Conservation (phyloP, 2,329 filamentous ascomycete genomes). For the Aspergillus novoparasiticus region DNA sequence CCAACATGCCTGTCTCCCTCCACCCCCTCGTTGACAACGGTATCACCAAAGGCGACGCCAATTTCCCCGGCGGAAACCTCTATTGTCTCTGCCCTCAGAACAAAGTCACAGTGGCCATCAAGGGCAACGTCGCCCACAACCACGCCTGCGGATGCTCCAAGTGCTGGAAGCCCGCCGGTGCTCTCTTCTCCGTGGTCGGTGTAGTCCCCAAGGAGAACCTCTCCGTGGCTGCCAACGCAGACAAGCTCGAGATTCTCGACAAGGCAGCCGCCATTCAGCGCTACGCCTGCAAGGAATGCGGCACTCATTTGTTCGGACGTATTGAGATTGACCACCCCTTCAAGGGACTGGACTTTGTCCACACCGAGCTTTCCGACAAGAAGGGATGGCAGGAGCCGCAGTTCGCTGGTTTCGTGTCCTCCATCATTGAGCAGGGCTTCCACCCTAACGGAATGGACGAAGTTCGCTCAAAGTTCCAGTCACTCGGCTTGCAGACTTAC, state of each 20-base stretch:
- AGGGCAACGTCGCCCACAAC: slow-evolving; percentile 65
- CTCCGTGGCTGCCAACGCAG: slow-evolving; percentile 57
- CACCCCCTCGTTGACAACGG: slow-evolving; percentile 67
- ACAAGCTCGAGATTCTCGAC: slow-evolving; percentile 63
- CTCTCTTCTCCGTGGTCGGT: slow-evolving; percentile 66
- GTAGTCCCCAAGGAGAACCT: slow-evolving; percentile 61
- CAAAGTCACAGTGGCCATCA: slow-evolving; percentile 61
- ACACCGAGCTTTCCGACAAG: slow-evolving; percentile 61
- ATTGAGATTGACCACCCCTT: slow-evolving; percentile 68
- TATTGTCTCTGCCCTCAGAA: slow-evolving; percentile 60
- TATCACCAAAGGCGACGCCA: slow-evolving; percentile 56
- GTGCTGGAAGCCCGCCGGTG: slow-evolving; percentile 68
- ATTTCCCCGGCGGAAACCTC: slow-evolving; percentile 63
- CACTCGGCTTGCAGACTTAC: slow-evolving; percentile 62
- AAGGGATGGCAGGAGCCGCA: slow-evolving; percentile 73
- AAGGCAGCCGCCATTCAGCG: slow-evolving; percentile 61
- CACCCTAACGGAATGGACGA: slow-evolving; percentile 57
- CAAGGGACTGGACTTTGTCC: slow-evolving; percentile 70
- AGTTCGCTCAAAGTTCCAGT: slow-evolving; percentile 57
- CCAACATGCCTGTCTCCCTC: slow-evolving; percentile 44
- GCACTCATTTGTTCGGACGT: slow-evolving; percentile 64
- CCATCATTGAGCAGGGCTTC: slow-evolving; percentile 69
- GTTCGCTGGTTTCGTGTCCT: slow-evolving; percentile 69
- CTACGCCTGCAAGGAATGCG: slow-evolving; percentile 63
- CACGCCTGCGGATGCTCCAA: slow-evolving; percentile 73